A percentile compares a stretch with the other conserved stretches of the same genome.
These are phyloP conservation scores for Cutaneotrichosporon sp. DNA, from an alignment of 1,284 basidiomycete species.

Conservation along the genomic window DNA sequence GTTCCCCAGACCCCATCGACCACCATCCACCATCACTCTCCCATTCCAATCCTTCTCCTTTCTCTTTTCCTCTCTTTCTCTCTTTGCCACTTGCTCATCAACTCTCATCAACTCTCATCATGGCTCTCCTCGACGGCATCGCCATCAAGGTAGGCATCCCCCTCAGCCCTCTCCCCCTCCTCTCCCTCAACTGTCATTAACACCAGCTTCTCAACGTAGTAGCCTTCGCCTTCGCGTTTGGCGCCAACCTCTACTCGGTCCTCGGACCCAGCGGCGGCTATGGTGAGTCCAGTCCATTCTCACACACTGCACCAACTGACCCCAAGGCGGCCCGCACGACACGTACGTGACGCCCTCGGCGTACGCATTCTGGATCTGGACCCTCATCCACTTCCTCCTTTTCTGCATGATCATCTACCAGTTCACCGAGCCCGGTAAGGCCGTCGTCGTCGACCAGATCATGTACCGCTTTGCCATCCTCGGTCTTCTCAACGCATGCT, in stretches of 20 bases:
- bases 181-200: not conserved
- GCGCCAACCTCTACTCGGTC: constrained; percentile 58
- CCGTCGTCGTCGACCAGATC: constrained; percentile 74
- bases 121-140: constrained; percentile 58
- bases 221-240: constrained; percentile 16
- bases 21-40: too few species aligned
- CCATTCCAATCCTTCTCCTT: not conserved
- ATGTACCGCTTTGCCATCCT: constrained; percentile 84
- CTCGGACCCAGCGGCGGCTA: constrained; percentile 62
- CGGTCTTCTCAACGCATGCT: constrained; percentile 75
- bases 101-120: constrained; percentile 16
- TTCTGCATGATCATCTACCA: constrained; percentile 86
- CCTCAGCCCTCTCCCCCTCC: not conserved
- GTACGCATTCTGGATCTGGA: constrained; percentile 46
- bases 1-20: too few species aligned
- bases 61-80: constrained; percentile 3
- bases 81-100: not conserved
- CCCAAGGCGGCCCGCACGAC: constrained; percentile 54
- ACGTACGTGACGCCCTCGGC: constrained; percentile 19
- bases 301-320: not conserved
- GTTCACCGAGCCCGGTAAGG: constrained; percentile 66
- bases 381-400: constrained; percentile 72
- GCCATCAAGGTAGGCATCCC: constrained; percentile 61
- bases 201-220: constrained; percentile 64
- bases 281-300: constrained; percentile 16